phyloP scores from a whole-genome alignment of 345 rosid genomes.

The Raphanus raphanistrum region DNA sequence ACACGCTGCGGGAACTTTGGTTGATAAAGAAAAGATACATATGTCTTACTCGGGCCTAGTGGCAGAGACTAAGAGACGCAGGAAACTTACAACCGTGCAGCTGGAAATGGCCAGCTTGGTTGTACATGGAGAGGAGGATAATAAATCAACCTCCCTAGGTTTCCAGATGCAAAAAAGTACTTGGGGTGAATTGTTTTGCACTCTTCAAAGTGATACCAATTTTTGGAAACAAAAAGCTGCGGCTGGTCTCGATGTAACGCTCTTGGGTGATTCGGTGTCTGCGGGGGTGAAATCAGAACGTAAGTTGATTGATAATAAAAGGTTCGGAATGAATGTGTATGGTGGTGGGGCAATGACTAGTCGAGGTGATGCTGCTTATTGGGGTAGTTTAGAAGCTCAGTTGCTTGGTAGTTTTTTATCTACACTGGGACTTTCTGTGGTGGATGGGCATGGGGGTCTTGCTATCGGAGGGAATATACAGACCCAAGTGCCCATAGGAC shows the following conservation, averaged over 20 bases:
- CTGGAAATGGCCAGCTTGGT: constrained; percentile 79
- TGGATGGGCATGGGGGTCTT: constrained; percentile 99
- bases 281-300: constrained; percentile 86
- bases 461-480: constrained; percentile 90
- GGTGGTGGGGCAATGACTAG: constrained; percentile 82
- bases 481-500: constrained; percentile 81
- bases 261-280: constrained; percentile 73
- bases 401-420: constrained; percentile 62
- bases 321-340: constrained; percentile 64
- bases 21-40: constrained; percentile 63
- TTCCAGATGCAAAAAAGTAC: constrained; percentile 80
- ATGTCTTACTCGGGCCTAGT: constrained; percentile 78
- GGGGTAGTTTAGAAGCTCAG: constrained; percentile 91
- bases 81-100: constrained; percentile 55
- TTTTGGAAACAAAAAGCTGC: constrained; percentile 76
- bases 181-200: constrained; percentile 85
- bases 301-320: constrained; percentile 61
- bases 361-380: constrained; percentile 83
- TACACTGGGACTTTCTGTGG: constrained; percentile 84
- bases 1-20: constrained; percentile 62
- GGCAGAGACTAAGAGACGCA: constrained; percentile 48
- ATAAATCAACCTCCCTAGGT: constrained; percentile 73
- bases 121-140: constrained; percentile 65
- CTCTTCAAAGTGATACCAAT: constrained; percentile 76
- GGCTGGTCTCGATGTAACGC: constrained; percentile 80